Conservation (phyloP, 2,329 filamentous ascomycete species). For the Epichloe glyceriae region DNA sequence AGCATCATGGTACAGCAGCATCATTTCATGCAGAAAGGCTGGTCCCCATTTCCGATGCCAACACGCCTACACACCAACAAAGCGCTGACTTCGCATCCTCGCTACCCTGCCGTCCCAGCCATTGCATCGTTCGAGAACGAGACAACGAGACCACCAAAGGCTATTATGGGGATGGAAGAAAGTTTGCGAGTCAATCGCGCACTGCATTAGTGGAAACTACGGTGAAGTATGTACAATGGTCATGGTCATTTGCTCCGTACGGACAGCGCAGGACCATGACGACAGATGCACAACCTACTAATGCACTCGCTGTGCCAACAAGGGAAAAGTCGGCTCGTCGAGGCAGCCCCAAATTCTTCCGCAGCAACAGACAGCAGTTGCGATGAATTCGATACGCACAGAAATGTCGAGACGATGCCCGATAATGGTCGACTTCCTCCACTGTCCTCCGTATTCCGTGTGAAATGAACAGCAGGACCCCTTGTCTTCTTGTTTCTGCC, state of each 20-base stretch:
- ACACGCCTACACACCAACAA: too few relatives aligned
- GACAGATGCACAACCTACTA: background rate
- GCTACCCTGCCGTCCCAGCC: background rate
- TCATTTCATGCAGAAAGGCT: background rate
- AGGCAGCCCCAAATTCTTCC: background rate
- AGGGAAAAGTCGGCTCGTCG: background rate
- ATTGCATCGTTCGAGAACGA: slow-evolving; percentile 2
- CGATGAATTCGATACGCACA: too few relatives aligned
- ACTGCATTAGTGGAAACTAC: background rate
- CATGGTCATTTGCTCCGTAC: background rate
- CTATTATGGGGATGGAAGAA: too few relatives aligned
- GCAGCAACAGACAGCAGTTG: too few relatives aligned
- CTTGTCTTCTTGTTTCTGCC: background rate
- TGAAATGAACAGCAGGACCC: background rate
- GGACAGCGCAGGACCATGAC: background rate
- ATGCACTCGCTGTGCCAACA: background rate
- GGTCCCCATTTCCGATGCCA: too few relatives aligned
- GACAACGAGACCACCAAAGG: background rate
- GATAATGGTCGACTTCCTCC: too few relatives aligned
- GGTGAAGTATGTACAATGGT: background rate
- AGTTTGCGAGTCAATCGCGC: background rate
- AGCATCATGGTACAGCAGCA: background rate
- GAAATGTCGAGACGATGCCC: too few relatives aligned
- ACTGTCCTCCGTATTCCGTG: too few relatives aligned
- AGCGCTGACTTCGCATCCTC: background rate